Conservation (phyloP, 1,139 yeast species). For the Meyerozyma carpophila region DNA sequence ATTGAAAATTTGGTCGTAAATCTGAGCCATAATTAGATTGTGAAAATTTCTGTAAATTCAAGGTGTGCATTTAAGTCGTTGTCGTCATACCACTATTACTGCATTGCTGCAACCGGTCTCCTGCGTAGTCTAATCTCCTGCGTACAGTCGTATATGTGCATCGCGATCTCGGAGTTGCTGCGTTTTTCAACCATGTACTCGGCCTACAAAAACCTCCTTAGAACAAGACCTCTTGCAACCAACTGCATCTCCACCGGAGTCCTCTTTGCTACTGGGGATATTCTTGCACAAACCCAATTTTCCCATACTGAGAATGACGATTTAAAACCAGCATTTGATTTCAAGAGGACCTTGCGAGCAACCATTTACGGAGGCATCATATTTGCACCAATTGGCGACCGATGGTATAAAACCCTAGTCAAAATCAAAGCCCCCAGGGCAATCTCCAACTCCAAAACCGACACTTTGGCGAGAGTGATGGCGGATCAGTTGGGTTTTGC, state of each 20-base stretch:
- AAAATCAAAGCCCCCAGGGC: slow-evolving; percentile 8
- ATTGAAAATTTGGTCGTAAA: no score
- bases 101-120: no score
- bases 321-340: slow-evolving; percentile 19
- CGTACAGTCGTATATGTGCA: neutral
- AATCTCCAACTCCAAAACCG: slow-evolving; percentile 5
- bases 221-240: slow-evolving; percentile 28
- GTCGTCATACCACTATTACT: no score
- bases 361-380: slow-evolving; percentile 30
- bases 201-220: slow-evolving; percentile 25
- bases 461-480: slow-evolving; percentile 46
- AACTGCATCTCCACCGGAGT: slow-evolving; percentile 37
- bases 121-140: neutral
- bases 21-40: no score
- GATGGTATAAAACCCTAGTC: slow-evolving; percentile 33
- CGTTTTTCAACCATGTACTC: slow-evolving; percentile 9
- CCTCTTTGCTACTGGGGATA: slow-evolving; percentile 39
- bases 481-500: slow-evolving; percentile 76
- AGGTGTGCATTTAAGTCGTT: no score
- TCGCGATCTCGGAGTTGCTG: neutral
- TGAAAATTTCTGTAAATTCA: no score
- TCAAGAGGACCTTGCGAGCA: slow-evolving; percentile 28
- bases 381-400: slow-evolving; percentile 40
- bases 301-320: slow-evolving; percentile 8
- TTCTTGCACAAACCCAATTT: slow-evolving; percentile 31